Base-by-base conservation (phyloP, 2,329 filamentous ascomycete genomes). In the Eurotiales sp. region DNA sequence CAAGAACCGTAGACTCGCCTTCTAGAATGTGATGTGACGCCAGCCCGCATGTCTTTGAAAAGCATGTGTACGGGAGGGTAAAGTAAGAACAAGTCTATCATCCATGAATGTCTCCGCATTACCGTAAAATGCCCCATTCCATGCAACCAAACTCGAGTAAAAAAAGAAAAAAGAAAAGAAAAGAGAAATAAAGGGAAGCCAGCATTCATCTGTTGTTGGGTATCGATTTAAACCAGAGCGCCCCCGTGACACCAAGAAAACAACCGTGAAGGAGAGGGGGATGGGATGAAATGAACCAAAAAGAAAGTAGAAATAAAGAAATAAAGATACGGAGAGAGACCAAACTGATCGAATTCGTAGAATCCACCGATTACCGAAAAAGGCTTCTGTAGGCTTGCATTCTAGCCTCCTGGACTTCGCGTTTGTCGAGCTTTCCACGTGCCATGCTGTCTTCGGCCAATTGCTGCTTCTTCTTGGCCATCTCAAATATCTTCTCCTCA, bases 381-480 rank as follows among this genome's bases (percentile, higher is more conserved):
- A 86, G 68, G 60, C 74, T 77, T 63, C 77, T 74, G 59, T 86
- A 70, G 61, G 85, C 81, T 61, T 81, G 76, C 64, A 86, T 71
- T 50, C 77, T 82, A 72, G 85, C 78, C 71, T 83, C 82, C 6
- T 84, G 83, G 40, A 81, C 77, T 64, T 88, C 82, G 4, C 72
- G 72, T 66, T 81, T 83, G 51, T 77, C 78, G 67, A 72, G 53
- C 72, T 73, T 85, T 70, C 63, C 79, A 65, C 81, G 78, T 57
- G 88, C 87, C 85, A 95, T 85, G 64, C 88, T 92, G 58, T 97
- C 76, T 64, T 88, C 90, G 0, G 93, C 93, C 46, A 99, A 74
- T 68, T 90, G 86, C 73, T 87, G 88, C 79, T 99, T 99, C 80
- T 93, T 95, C 53, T 88, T 83, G 68, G 96, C 92, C 56, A 99